Evolutionary conservation across 257 asterid species (phyloP).

Genomic region (Lithospermum erythrorhizon): DNA sequence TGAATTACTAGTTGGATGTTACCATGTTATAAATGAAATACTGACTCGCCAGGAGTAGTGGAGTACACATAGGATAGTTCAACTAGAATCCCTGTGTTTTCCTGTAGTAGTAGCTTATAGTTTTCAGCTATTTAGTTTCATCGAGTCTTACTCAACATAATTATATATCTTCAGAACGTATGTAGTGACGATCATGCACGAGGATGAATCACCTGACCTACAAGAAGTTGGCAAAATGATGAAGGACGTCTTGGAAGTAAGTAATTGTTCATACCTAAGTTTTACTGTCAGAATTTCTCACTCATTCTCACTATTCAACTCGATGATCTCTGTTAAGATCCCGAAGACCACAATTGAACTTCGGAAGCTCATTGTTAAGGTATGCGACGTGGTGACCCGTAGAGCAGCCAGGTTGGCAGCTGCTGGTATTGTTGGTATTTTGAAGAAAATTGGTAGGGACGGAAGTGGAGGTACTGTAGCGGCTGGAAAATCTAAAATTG

Average conservation of each 20-base stretch:
- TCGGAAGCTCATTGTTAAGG: constrained; percentile 64
- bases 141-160: not conserved
- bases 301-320: constrained; percentile 1
- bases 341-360: constrained; percentile 44
- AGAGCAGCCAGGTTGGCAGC: constrained; percentile 90
- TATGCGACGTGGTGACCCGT: constrained; percentile 68
- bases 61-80: no score
- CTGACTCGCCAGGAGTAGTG: no score
- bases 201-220: constrained; percentile 68
- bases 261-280: not conserved
- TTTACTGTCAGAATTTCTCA: not conserved
- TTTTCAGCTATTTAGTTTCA: not conserved
- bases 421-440: constrained; percentile 82
- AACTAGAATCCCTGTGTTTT: not conserved
- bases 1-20: no score
- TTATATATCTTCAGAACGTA: constrained; percentile 43
- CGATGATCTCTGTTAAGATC: constrained; percentile 30
- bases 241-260: constrained; percentile 53
- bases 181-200: constrained; percentile 80
- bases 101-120: not conserved
- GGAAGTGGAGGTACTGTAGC: constrained; percentile 40
- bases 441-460: constrained; percentile 83
- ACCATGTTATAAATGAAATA: no score
- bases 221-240: constrained; percentile 58
- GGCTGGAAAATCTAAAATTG: constrained; percentile 30